Percentiles rank a stretch among this genome's conserved stretches.
Conservation (phyloP, 495 filamentous ascomycete species). For the Penicillium cinerascens region DNA sequence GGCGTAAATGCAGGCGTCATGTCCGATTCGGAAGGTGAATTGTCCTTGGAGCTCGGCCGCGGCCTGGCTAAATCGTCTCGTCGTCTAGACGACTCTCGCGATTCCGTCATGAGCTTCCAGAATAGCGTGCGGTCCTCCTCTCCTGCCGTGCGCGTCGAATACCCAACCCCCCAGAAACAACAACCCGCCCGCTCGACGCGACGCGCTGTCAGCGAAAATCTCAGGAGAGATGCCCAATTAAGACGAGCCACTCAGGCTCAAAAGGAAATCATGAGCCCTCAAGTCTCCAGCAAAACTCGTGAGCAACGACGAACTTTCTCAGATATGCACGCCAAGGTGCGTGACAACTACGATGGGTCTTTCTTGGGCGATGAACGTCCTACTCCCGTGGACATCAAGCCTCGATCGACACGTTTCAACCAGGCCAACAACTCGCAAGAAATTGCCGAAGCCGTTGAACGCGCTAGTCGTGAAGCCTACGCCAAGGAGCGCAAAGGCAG, state of each 20-base stretch:
- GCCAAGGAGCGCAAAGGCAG: constrained; percentile 33
- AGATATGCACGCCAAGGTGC: constrained; percentile 53
- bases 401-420: constrained; percentile 56
- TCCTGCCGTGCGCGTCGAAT: constrained; percentile 44
- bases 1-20: constrained; percentile 21
- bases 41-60: constrained; percentile 47
- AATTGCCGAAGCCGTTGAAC: constrained; percentile 44
- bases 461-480: constrained; percentile 41
- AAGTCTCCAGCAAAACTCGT: constrained; percentile 33
- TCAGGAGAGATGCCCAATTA: constrained; percentile 45
- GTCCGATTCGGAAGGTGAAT: constrained; percentile 29
- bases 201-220: constrained; percentile 37
- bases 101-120: constrained; percentile 45
- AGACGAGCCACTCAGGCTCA: constrained; percentile 43
- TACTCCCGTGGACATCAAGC: constrained; percentile 40
- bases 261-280: constrained; percentile 44
- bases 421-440: constrained; percentile 42
- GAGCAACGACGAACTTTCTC: constrained; percentile 45
- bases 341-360: constrained; percentile 54
- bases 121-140: constrained; percentile 48
- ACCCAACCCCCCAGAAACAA: constrained; percentile 43
- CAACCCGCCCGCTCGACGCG: constrained; percentile 19
- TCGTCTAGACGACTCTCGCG: constrained; percentile 41
- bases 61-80: constrained; percentile 34
- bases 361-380: constrained; percentile 51